Percentiles rank a stretch among this genome's conserved stretches.
These are phyloP conservation scores for Basipetospora sp. DNA, from an alignment of 2,329 filamentous ascomycete species.

Conservation along the genomic window DNA sequence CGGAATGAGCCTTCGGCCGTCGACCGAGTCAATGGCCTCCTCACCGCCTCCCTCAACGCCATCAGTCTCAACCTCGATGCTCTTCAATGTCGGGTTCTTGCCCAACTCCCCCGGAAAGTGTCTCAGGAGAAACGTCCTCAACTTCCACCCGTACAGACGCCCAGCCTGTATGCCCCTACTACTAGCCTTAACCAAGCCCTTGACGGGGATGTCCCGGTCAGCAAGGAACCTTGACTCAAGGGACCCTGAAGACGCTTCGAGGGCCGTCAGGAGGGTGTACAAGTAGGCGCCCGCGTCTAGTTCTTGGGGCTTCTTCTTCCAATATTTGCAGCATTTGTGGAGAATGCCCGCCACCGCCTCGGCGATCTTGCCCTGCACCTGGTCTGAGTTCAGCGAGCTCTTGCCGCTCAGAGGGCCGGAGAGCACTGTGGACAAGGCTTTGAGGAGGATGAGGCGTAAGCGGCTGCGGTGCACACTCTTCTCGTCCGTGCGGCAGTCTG, in stretches of 20 bases:
- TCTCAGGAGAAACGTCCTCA: conserved; percentile 27
- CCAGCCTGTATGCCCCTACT: conserved; percentile 19
- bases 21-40: background rate
- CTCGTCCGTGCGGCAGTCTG: conserved; percentile 7
- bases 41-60: background rate
- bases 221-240: conserved; percentile 5
- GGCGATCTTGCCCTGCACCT: conserved; percentile 6
- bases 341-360: conserved; percentile 7
- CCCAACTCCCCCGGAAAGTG: conserved; percentile 7
- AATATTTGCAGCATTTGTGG: conserved; percentile 6
- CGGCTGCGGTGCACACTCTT: conserved; percentile 10
- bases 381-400: conserved; percentile 13
- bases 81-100: background rate
- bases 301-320: conserved; percentile 4
- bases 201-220: conserved; percentile 11
- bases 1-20: conserved; percentile 1
- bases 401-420: conserved; percentile 11
- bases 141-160: conserved; percentile 29
- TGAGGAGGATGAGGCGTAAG: conserved; percentile 22
- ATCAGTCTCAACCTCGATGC: background rate
- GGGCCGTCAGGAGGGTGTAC: conserved; percentile 8
- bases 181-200: conserved; percentile 22
- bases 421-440: conserved; percentile 17
- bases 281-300: conserved; percentile 2
- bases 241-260: conserved; percentile 6